Evolutionary conservation across 2,329 filamentous ascomycete species (phyloP).

Genomic region (Talaromyces atroroseus): DNA sequence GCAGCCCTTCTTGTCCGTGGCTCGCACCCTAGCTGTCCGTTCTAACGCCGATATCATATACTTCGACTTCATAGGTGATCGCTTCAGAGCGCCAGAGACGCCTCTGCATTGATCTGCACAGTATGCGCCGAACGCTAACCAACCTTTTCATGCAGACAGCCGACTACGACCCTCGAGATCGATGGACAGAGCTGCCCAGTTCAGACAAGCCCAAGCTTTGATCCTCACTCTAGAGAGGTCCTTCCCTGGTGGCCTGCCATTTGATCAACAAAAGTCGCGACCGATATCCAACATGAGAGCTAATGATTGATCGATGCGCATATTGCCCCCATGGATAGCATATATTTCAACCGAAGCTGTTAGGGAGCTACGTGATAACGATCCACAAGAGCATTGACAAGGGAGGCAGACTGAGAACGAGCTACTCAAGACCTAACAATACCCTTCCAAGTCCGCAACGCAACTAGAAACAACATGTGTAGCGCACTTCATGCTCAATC

Average conservation of each 20-base stretch:
- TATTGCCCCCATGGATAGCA: constrained; percentile 7
- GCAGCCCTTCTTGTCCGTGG: constrained; percentile 1
- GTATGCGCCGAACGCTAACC: not conserved
- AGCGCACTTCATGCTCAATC: not conserved
- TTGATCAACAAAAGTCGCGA: not conserved
- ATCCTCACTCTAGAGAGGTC: constrained; percentile 91
- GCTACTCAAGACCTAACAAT: not conserved
- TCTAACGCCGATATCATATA: not conserved
- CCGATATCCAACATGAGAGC: constrained; percentile 3
- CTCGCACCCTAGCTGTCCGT: not conserved
- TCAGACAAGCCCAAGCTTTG: constrained; percentile 90
- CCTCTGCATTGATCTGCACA: constrained; percentile 7
- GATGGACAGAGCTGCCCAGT: constrained; percentile 19
- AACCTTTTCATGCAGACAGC: constrained; percentile 7
- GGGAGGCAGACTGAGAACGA: constrained; percentile 6
- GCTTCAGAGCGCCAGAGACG: not conserved
- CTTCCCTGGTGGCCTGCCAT: constrained; percentile 32
- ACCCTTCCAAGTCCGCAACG: not conserved
- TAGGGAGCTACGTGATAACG: not conserved
- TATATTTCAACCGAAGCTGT: constrained; percentile 7
- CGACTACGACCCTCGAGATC: constrained; percentile 12
- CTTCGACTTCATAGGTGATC: constrained; percentile 1
- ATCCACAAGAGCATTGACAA: constrained; percentile 5
- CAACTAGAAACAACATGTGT: not conserved
- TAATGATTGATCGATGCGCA: constrained; percentile 6